Percentiles rank a stretch among this genome's conserved stretches.
Evolutionary conservation across 2,329 filamentous ascomycete genomes (phyloP).

Genomic region (Sphaerulina populicola): DNA sequence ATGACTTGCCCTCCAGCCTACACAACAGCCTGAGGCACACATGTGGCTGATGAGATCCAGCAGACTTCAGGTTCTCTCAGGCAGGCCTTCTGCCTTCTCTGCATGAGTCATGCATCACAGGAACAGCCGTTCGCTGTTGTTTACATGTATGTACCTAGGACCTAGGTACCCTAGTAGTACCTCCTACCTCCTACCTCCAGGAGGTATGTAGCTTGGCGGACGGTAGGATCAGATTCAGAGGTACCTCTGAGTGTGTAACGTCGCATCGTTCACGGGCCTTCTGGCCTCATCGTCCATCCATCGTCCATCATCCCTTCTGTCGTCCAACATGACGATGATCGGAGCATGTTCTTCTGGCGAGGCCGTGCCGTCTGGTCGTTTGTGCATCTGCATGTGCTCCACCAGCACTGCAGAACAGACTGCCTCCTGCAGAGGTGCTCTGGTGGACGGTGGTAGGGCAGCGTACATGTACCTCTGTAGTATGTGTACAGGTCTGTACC

Average conservation of each 20-base stretch:
- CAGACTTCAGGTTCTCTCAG: not conserved
- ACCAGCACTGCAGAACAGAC: not conserved
- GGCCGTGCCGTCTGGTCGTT: conserved; percentile 5
- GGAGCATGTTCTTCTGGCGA: not conserved
- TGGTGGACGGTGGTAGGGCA: no score
- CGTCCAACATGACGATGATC: conserved; percentile 2
- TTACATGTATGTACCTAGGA: no score
- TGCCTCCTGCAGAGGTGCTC: not conserved
- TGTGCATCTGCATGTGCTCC: conserved; percentile 3
- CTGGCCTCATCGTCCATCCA: not conserved
- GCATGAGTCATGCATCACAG: no score
- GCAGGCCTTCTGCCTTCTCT: no score
- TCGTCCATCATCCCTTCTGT: not conserved
- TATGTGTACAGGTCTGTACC: no score
- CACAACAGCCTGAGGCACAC: not conserved
- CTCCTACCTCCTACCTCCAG: no score
- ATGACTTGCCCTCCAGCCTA: no score
- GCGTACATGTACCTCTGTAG: no score
- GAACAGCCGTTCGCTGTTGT: no score
- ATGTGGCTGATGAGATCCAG: not conserved
- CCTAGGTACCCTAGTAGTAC: no score
- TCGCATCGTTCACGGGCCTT: not conserved
- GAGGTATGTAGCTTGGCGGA: no score
- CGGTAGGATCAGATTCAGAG: no score
- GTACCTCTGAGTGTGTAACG: not conserved